These are phyloP conservation scores for Eleusine coracana DNA, from an alignment of 176 grass and related monocot genomes.

Conservation along the genomic window DNA sequence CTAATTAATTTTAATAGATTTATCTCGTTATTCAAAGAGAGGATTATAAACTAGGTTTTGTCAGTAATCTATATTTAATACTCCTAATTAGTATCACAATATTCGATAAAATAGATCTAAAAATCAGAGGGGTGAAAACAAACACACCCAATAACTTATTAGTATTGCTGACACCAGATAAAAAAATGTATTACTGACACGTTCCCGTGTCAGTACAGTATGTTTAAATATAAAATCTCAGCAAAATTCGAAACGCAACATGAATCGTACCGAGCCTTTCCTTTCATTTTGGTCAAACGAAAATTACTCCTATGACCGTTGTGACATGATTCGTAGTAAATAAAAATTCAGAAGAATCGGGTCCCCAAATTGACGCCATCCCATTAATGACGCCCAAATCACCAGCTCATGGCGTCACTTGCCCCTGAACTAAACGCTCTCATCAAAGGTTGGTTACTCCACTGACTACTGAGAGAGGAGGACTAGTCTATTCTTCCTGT, in stretches of 20 bases:
- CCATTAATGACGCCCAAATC: slow-evolving; percentile 17
- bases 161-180: background rate
- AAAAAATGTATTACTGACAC: background rate
- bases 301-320: background rate
- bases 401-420: background rate
- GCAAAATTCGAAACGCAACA: background rate
- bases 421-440: background rate
- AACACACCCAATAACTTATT: background rate
- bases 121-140: no score
- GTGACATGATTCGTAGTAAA: background rate
- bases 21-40: no score
- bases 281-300: background rate
- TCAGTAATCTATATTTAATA: no score
- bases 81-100: no score
- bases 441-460: slow-evolving; percentile 10
- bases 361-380: slow-evolving; percentile 10
- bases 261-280: background rate
- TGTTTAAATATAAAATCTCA: background rate
- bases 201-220: background rate
- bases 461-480: background rate
- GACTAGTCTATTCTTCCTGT: background rate
- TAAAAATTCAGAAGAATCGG: background rate
- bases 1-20: no score
- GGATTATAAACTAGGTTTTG: no score
- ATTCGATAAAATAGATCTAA: no score